A percentile compares a stretch with the other conserved stretches of the same genome.
phyloP scores from a whole-genome alignment of 345 rosid genomes.

The Carallia brachiata region DNA sequence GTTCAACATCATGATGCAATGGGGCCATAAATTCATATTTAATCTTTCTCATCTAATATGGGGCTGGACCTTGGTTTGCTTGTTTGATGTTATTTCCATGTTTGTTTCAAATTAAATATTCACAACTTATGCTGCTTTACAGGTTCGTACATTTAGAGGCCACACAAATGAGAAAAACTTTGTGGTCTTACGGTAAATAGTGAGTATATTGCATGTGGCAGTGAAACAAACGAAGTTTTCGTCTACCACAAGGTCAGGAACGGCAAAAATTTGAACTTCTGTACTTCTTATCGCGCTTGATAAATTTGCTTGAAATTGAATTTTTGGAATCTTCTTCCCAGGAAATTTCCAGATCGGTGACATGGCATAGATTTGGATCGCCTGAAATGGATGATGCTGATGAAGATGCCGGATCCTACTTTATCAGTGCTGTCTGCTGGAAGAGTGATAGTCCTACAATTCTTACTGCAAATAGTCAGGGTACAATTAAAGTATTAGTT shows the following conservation, averaged over 20 bases:
- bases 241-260: conserved; percentile 88
- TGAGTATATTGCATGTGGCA: conserved; percentile 89
- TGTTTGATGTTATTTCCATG: background rate
- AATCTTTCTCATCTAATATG: background rate
- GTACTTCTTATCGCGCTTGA: background rate
- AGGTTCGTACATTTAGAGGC: conserved; percentile 88
- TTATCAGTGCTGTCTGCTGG: conserved; percentile 98
- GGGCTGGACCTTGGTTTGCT: background rate
- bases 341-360: conserved; percentile 85
- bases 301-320: background rate
- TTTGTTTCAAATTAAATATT: background rate
- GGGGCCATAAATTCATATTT: no score
- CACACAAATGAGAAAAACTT: conserved; percentile 98
- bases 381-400: conserved; percentile 79
- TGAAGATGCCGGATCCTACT: conserved; percentile 81
- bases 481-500: conserved; percentile 89
- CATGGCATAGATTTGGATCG: conserved; percentile 88
- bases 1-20: conserved; percentile 20
- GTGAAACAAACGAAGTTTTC: conserved; percentile 92
- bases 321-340: conserved; percentile 25
- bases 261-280: background rate
- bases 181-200: conserved; percentile 87
- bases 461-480: conserved; percentile 94
- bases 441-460: conserved; percentile 93
- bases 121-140: conserved; percentile 22